Percentiles rank a stretch among this genome's conserved stretches.
These are phyloP conservation scores for Solanum appendiculatum DNA, from an alignment of 257 asterid species.

Conservation along the genomic window DNA sequence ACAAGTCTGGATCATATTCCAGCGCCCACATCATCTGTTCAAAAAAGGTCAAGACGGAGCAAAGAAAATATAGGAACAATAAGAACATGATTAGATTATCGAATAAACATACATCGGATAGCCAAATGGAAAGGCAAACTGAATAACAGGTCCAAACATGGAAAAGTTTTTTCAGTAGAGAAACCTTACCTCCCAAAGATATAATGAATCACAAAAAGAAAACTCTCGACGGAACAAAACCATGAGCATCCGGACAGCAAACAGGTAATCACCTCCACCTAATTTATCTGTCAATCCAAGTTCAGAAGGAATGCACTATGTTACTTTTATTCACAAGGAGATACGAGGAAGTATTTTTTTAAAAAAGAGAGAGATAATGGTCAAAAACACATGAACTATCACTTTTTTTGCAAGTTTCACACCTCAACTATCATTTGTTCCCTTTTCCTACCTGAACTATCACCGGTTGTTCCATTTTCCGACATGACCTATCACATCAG, in stretches of 20 bases:
- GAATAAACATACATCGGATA: background rate
- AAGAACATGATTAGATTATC: background rate
- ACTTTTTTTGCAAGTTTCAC: background rate
- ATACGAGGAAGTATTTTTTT: background rate
- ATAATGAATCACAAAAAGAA: conserved; percentile 83
- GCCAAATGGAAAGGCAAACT: background rate
- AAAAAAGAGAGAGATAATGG: background rate
- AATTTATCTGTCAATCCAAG: conserved; percentile 47
- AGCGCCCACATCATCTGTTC: conserved; percentile 97
- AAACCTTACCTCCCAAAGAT: conserved; percentile 89
- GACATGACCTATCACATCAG: background rate
- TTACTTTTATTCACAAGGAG: background rate
- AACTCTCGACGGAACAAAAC: conserved; percentile 93
- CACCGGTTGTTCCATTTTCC: background rate
- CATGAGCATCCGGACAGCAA: conserved; percentile 98
- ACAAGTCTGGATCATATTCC: conserved; percentile 75
- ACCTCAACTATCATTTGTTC: background rate
- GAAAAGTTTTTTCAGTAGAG: background rate
- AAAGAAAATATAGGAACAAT: background rate
- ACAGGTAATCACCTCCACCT: conserved; percentile 91
- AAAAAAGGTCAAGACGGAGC: background rate
- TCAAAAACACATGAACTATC: background rate
- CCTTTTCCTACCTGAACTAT: background rate
- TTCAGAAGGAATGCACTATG: background rate
- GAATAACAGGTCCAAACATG: background rate